These are phyloP conservation scores for Lizonia empirigonia DNA, from an alignment of 2,329 filamentous ascomycete species.

Conservation along the genomic window DNA sequence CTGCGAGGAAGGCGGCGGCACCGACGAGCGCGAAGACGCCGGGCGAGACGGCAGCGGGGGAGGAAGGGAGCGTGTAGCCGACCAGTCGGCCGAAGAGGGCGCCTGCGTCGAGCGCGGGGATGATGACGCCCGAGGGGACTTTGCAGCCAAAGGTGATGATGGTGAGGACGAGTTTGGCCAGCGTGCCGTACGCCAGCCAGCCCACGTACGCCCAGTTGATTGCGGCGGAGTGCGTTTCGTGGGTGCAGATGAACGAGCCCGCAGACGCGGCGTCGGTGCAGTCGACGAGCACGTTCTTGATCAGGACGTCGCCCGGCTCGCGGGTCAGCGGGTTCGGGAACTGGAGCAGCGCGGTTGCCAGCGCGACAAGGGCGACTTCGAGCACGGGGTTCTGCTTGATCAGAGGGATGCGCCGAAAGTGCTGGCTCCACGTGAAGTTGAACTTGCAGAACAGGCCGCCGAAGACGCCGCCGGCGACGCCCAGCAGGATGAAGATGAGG, in stretches of 20 bases:
- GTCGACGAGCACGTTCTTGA: slow-evolving; percentile 63
- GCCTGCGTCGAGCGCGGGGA: slow-evolving; percentile 63
- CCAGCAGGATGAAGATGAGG: slow-evolving; percentile 62
- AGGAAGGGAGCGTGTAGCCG: slow-evolving; percentile 49
- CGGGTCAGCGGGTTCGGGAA: slow-evolving; percentile 62
- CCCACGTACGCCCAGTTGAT: slow-evolving; percentile 53
- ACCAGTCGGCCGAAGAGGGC: slow-evolving; percentile 63
- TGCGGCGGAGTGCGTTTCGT: slow-evolving; percentile 49
- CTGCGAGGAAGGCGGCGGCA: slow-evolving; percentile 63
- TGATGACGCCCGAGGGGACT: slow-evolving; percentile 66
- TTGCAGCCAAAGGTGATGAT: slow-evolving; percentile 66
- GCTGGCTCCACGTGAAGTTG: slow-evolving; percentile 63
- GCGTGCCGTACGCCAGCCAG: slow-evolving; percentile 59
- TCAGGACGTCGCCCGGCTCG: slow-evolving; percentile 61
- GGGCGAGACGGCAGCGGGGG: slow-evolving; percentile 52
- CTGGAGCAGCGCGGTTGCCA: slow-evolving; percentile 60
- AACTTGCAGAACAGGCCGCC: slow-evolving; percentile 64
- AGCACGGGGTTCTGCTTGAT: slow-evolving; percentile 63
- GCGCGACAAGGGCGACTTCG: slow-evolving; percentile 61
- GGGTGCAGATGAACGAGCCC: slow-evolving; percentile 57
- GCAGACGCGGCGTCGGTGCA: slow-evolving; percentile 49
- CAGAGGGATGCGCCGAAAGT: slow-evolving; percentile 58
- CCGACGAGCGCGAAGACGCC: slow-evolving; percentile 67
- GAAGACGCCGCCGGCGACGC: slow-evolving; percentile 63
- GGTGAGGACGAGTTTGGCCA: slow-evolving; percentile 62